Conservation (phyloP, 305 asterid genomes). For the Plantago rigida region DNA sequence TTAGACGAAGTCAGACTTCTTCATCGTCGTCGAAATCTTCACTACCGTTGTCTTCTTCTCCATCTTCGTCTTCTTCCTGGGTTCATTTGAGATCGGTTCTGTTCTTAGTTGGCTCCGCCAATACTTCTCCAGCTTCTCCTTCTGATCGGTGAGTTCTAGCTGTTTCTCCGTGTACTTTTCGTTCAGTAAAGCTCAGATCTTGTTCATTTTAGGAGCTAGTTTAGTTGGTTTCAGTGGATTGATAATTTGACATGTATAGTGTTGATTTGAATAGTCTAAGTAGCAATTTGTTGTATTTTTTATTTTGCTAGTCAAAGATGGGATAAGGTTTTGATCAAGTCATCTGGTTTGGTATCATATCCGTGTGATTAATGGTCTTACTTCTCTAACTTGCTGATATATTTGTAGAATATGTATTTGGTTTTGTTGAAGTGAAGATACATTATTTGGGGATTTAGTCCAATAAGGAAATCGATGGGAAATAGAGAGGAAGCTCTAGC, state of each 20-base stretch:
- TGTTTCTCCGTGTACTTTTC: neutral
- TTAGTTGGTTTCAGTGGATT: slow-evolving; percentile 20
- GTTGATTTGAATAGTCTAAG: slow-evolving; percentile 22
- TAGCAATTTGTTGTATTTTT: slow-evolving; percentile 10
- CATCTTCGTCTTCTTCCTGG: slow-evolving; percentile 75
- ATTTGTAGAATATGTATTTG: neutral
- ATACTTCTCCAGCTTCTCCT: slow-evolving; percentile 66
- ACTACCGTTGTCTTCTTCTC: slow-evolving; percentile 53
- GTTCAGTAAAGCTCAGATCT: slow-evolving; percentile 36
- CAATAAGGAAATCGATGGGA: slow-evolving; percentile 7
- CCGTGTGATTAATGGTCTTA: no score
- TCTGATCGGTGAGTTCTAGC: slow-evolving; percentile 66
- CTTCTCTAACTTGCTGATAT: neutral
- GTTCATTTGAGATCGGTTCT: slow-evolving; percentile 89
- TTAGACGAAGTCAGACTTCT: slow-evolving; percentile 83
- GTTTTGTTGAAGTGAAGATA: neutral
- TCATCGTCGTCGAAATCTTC: slow-evolving; percentile 61
- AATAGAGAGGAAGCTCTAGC: neutral
- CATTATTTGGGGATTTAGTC: neutral
- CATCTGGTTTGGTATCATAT: slow-evolving; percentile 2
- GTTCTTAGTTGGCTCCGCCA: slow-evolving; percentile 67
- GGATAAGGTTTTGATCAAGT: slow-evolving; percentile 24
- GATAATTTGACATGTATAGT: slow-evolving; percentile 9
- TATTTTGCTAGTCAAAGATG: slow-evolving; percentile 26
- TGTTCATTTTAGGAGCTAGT: slow-evolving; percentile 2